A percentile compares a stretch with the other conserved stretches of the same genome.
These are phyloP conservation scores for Fraxinus floribunda DNA, from an alignment of 305 asterid species.

Conservation along the genomic window DNA sequence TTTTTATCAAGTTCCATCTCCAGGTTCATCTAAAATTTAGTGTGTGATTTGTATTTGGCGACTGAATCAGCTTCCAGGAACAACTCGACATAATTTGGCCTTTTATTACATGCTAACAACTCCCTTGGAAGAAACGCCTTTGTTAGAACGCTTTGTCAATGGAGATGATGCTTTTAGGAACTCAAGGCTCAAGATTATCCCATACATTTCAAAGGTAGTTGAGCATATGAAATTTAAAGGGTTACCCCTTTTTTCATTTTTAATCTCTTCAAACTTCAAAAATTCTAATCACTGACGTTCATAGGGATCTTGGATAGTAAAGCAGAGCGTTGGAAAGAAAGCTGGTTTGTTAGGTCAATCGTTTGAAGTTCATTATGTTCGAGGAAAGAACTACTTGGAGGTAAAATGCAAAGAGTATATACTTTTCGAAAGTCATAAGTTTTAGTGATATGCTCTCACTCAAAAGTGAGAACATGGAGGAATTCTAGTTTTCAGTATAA, in stretches of 20 bases:
- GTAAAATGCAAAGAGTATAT: slow-evolving; percentile 28
- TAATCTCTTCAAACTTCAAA: not conserved
- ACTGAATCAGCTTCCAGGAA: slow-evolving; percentile 61
- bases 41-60: slow-evolving; percentile 1
- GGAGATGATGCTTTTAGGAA: slow-evolving; percentile 84
- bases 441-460: not conserved
- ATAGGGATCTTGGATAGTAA: slow-evolving; percentile 98
- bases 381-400: slow-evolving; percentile 90
- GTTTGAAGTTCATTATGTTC: slow-evolving; percentile 70
- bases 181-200: slow-evolving; percentile 88
- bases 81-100: slow-evolving; percentile 53
- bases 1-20: slow-evolving; percentile 5
- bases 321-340: slow-evolving; percentile 88
- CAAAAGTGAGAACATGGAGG: slow-evolving; percentile 28
- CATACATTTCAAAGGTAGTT: slow-evolving; percentile 71
- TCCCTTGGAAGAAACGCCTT: slow-evolving; percentile 63
- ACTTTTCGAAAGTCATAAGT: not conserved
- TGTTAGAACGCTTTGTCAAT: slow-evolving; percentile 68
- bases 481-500: not conserved
- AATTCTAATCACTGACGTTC: slow-evolving; percentile 7
- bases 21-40: not conserved
- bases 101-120: slow-evolving; percentile 65
- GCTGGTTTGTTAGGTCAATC: slow-evolving; percentile 87
- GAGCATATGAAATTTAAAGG: slow-evolving; percentile 14
- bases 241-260: slow-evolving; percentile 14